A percentile compares a stretch with the other conserved stretches of the same genome.
These are phyloP conservation scores for Bombardia bombarda DNA, from an alignment of 495 filamentous ascomycete genomes.

Conservation along the genomic window DNA sequence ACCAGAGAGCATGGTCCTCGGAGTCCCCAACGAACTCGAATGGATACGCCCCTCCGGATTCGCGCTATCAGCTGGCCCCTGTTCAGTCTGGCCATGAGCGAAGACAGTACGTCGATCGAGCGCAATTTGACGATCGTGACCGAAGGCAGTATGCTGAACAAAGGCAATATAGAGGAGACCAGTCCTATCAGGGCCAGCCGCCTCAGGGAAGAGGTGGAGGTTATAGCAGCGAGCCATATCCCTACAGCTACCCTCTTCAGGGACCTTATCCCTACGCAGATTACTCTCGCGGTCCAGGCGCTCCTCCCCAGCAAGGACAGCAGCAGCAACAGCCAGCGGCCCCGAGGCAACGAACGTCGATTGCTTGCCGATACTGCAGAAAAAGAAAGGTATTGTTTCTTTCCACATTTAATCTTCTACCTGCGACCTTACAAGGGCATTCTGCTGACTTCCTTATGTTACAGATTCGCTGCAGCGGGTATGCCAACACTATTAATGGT, in stretches of 20 bases:
- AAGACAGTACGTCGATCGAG: constrained; percentile 11
- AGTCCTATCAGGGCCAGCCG: constrained; percentile 15
- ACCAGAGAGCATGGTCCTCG: constrained; percentile 8
- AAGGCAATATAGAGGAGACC: constrained; percentile 8
- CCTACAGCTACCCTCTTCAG: constrained; percentile 10
- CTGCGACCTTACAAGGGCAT: background rate
- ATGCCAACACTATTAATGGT: constrained; percentile 38
- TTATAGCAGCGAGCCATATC: constrained; percentile 3
- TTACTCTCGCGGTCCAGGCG: constrained; percentile 9
- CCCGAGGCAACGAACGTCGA: constrained; percentile 42
- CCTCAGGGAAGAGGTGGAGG: constrained; percentile 6
- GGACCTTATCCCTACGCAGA: constrained; percentile 16
- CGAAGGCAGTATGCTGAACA: constrained; percentile 6
- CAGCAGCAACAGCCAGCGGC: constrained; percentile 32
- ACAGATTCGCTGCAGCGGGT: constrained; percentile 47
- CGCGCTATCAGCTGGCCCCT: constrained; percentile 10
- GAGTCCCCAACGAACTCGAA: constrained; percentile 13
- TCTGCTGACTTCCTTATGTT: background rate
- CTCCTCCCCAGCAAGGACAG: constrained; percentile 9
- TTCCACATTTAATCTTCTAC: background rate
- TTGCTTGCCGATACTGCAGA: constrained; percentile 43
- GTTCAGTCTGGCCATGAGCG: constrained; percentile 7
- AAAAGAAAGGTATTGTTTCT: constrained; percentile 36
- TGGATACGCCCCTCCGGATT: constrained; percentile 15
- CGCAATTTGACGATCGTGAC: constrained; percentile 1